Percentiles rank a stretch among this genome's conserved stretches.
Conservation (phyloP, 164 flowering plant species). For the Umbellularia californica region DNA sequence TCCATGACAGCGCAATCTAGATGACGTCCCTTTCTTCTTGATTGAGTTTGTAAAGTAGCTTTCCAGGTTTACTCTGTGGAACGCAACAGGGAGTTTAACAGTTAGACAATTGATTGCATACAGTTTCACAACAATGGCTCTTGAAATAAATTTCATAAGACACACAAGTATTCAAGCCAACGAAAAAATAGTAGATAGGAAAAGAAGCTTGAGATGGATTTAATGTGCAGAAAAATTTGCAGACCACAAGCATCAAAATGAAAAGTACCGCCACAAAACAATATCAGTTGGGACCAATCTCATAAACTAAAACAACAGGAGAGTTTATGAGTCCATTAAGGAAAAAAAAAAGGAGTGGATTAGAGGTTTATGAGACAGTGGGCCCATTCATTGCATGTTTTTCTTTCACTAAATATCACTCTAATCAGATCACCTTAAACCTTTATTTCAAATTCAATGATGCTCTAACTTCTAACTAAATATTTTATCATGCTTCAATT, state of each 20-base stretch:
- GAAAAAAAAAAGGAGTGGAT: too few species aligned
- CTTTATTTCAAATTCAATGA: too few species aligned
- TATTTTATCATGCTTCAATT: too few species aligned
- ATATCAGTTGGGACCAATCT: too few species aligned
- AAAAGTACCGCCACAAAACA: background rate
- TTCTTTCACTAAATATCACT: too few species aligned
- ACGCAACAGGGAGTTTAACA: constrained; percentile 1
- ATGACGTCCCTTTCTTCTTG: constrained; percentile 21
- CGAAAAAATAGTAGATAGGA: background rate
- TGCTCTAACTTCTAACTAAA: too few species aligned
- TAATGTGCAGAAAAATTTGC: background rate
- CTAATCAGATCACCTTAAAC: too few species aligned
- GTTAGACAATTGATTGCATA: background rate
- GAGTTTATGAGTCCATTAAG: too few species aligned
- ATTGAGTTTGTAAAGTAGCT: constrained; percentile 25
- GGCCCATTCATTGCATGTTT: too few species aligned
- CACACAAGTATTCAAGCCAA: background rate
- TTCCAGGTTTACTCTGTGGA: constrained; percentile 29
- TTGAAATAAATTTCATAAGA: too few species aligned
- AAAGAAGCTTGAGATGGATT: background rate
- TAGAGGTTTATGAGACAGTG: too few species aligned
- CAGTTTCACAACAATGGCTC: background rate
- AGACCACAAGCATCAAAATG: background rate
- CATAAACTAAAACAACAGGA: too few species aligned
- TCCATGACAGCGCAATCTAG: constrained; percentile 17